These are phyloP conservation scores for Debaryomycetaceae sp. DNA, from an alignment of 1,139 yeast genomes.

Conservation along the genomic window DNA sequence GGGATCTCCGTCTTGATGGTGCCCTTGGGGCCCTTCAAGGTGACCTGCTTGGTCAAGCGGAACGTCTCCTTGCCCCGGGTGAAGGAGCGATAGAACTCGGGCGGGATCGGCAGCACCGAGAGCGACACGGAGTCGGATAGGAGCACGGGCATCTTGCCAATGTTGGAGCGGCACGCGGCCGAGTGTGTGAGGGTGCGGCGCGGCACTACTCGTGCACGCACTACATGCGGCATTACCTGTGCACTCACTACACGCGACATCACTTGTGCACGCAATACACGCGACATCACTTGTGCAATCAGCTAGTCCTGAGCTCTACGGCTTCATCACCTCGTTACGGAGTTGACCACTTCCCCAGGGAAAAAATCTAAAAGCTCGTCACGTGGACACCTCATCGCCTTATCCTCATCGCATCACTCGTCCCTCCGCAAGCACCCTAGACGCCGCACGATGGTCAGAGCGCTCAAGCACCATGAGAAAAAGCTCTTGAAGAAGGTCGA, in stretches of 20 bases:
- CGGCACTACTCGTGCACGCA: no score
- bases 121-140: constrained; percentile 22
- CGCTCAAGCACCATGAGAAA: constrained; percentile 89
- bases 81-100: constrained; percentile 42
- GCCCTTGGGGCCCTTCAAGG: constrained; percentile 80
- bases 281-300: no score
- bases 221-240: no score
- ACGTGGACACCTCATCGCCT: no score
- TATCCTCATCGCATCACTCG: constrained; percentile 2
- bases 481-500: constrained; percentile 92
- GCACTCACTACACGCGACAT: no score
- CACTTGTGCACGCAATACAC: no score
- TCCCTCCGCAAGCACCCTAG: no score
- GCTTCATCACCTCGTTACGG: background rate
- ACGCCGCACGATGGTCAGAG: constrained; percentile 61
- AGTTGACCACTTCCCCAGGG: background rate
- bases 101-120: constrained; percentile 26
- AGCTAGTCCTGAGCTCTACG: no score
- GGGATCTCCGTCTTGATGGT: constrained; percentile 55
- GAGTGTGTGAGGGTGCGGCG: constrained; percentile 13
- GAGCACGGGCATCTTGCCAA: constrained; percentile 32
- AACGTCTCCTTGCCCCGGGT: constrained; percentile 59
- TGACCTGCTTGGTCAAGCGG: constrained; percentile 47
- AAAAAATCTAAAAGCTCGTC: no score
- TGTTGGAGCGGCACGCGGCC: constrained; percentile 20